These are phyloP conservation scores for Chlorella sp. DNA, from an alignment of 139 green algal species.

Conservation along the genomic window DNA sequence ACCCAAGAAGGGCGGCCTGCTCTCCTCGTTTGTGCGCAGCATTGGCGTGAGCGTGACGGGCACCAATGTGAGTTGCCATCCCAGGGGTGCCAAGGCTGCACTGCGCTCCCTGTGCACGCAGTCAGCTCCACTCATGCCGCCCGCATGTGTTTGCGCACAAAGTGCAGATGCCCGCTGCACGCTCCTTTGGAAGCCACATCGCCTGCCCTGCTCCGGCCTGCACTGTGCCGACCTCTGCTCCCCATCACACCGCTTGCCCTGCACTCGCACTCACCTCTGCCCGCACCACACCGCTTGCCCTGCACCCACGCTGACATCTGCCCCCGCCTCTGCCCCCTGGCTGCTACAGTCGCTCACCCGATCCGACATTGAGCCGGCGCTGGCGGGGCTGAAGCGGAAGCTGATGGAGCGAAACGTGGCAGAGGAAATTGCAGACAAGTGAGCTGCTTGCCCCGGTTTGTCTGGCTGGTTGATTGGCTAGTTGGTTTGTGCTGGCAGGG, in stretches of 20 bases:
- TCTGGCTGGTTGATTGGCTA: background rate
- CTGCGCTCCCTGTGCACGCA: background rate
- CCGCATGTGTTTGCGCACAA: background rate
- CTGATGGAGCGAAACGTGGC: constrained; percentile 99
- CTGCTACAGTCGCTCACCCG: constrained; percentile 62
- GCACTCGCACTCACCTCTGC: background rate
- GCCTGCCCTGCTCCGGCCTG: too few species aligned
- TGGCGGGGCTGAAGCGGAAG: constrained; percentile 91
- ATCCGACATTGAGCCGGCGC: constrained; percentile 85
- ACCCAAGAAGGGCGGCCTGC: constrained; percentile 59
- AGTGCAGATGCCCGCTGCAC: background rate
- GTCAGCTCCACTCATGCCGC: background rate
- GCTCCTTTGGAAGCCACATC: background rate
- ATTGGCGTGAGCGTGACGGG: constrained; percentile 82
- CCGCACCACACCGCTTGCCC: too few species aligned
- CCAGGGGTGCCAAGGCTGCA: background rate
- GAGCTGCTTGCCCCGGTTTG: constrained; percentile 12
- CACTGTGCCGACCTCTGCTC: background rate
- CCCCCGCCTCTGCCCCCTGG: background rate
- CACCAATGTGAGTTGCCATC: constrained; percentile 44
- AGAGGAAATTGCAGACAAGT: constrained; percentile 93
- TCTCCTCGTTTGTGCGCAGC: constrained; percentile 79
- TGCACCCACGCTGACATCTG: background rate
- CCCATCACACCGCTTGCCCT: background rate
- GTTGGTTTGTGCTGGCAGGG: background rate